Evolutionary conservation across 345 rosid genomes (phyloP), one percentile per base, ranked within the genome.

Genomic region (Corymbia maculata): DNA sequence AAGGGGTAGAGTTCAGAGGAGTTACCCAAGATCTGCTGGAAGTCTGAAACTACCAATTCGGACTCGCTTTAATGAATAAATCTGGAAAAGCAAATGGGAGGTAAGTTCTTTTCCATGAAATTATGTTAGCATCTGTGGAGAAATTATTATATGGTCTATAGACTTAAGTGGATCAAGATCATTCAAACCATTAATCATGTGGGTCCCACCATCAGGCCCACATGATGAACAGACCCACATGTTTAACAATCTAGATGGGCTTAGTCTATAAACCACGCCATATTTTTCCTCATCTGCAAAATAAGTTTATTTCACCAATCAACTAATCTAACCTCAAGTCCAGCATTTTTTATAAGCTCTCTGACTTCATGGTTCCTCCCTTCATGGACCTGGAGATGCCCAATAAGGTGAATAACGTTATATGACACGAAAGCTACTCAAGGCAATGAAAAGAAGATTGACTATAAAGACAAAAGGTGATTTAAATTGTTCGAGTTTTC

Each of bases 281-380:
- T 49, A 52, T 52, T 24, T 32, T 45, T 52, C 32, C 52, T 15
- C 59, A 64, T 53, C 64, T 59, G 80, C 47, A 86, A 16, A n/a
- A 55, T 24, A 47, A 64, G 22, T 85, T 86, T 86, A 79, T 30
- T 75, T 42, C 49, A 36, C 30, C 86, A 87, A 57, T 49, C 79
- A 4, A 75, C 82, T 49, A 94, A 93, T 86, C 96, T 91, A 90
- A 95, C 99, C 99, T 97, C 94, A 91, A 98, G 97, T 89, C 98
- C 98, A n/a, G 97, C 97, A 90, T 94, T 94, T 93, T 98, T 98
- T 91, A 98, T 96, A 84, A 98, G 93, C 94, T 96, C 99, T 85
- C 98, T 94, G 84, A 98, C 99, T 93, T 97, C 99, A 86, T 97
- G 99, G 89, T 96, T 97, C 89, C 98, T 95, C 85, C 99, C 99